Evolutionary conservation across 352 stramenopile genomes (phyloP), one percentile per base, ranked within the genome.

Genomic region (Phytophthora podocarpi): DNA sequence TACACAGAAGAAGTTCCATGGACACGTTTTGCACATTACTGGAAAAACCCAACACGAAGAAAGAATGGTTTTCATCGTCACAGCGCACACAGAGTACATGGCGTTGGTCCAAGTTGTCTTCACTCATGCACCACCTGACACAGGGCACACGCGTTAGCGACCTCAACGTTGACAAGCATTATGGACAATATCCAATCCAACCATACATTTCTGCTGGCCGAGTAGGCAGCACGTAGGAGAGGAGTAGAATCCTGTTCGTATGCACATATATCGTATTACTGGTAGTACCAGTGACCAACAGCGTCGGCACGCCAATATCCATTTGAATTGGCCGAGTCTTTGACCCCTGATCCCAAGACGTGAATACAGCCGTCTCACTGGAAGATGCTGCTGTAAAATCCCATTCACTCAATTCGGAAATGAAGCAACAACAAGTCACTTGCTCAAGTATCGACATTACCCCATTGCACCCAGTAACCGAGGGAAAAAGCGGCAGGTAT

Each of bases 1-100:
- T 57, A 84, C 77, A 74, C 39, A 84, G 56, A 15, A 87, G 59
- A 13, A 85, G 65, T 40, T 64, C 57, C 55, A 87, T 77, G 2
- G 70, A 70, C 8, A 59, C 43, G 12, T 70, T 58, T 12, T 67
- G 30, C 10, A 52, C 31, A 3, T n/a, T 52, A n/a, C 70, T 59
- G 34, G 60, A 72, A 62, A 91, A 76, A 7, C 53, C 66, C 4
- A 91, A 39, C 30, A 91, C 42, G 42, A 80, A 85, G 42, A 84
- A 85, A 10, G 74, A 87, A 2, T 69, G 64, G 4, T 78, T 66
- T 11, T 34, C 35, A 42, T 90, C 74, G 2, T 59, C 63, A 53
- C 82, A 90, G 10, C 67, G 65, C 11, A 91, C 68, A 9, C 64
- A 67, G 0, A 87, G 20, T 5, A 80, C 41, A 36, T 64, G 67